Evolutionary conservation across 2,329 filamentous ascomycete species (phyloP), one percentile per base, ranked within the genome.

Genomic region (Claviceps sorghi): DNA sequence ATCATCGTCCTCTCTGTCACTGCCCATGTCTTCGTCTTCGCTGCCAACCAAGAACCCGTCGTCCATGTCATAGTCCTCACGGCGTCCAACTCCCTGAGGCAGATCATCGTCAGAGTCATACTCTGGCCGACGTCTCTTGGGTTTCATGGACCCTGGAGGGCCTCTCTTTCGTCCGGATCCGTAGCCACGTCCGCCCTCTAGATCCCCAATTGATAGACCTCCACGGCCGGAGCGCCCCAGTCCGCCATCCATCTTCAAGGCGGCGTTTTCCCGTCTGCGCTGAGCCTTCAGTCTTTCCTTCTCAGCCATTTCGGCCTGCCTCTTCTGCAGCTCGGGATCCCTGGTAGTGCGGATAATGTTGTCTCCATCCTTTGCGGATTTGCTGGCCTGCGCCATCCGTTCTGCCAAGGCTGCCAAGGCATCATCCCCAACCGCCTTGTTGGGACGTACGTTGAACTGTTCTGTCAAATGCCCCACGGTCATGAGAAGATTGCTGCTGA

Each of bases 71-170:
- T 91, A 91, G 57, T 88, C 84, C 58, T 90, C 84, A 54, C 83
- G 77, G 50, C 79, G 77, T 34, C 76, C 75, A 46, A 72, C 72
- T 34, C 80, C 78, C 40, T 77, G 75, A 17, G 80, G 79, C 38
- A 82, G 72, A 54, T 86, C 84, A 58, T 88, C 84, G 59, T 89
- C 86, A 9, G 87, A 87, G 60, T 90, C 85, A 55, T 88, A 86
- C 58, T 86, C 85, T 54, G 75, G 72, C 41, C 75, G 72, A 34
- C 74, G 72, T 60, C 74, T 72, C 67, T 78, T 79, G 46, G 70
- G 67, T 56, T 76, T 77, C 32, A 69, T 66, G 13, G 68, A 65
- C 11, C 76, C 76, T 0, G 73, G 68, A 0, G 70, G 69, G 22
- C 75, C 73, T 55, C 77, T 74, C 63, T 81, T 81, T 43, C 78